Evolutionary conservation across 192 early-diverging fungal species (phyloP).

Genomic region (Backusella parvicylindrica): DNA sequence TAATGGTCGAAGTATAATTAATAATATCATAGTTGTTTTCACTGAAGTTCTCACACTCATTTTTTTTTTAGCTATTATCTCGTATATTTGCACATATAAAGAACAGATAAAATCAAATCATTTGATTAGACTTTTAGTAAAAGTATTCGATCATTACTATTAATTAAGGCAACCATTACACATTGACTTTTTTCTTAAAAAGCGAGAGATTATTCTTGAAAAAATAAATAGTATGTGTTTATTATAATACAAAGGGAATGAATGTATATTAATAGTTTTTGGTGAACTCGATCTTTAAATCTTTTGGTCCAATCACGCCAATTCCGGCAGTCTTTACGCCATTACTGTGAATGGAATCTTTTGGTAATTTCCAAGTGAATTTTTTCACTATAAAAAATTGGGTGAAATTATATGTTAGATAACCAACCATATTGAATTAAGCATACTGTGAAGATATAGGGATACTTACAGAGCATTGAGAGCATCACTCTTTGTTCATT

Average conservation of each 20-base stretch:
- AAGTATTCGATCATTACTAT: too few relatives aligned
- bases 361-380: constrained; percentile 17
- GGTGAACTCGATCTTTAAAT: too few relatives aligned
- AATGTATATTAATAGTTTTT: neutral
- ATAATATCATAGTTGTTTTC: too few relatives aligned
- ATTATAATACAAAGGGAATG: neutral
- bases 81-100: neutral
- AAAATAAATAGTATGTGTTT: neutral
- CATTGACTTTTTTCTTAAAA: too few relatives aligned
- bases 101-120: neutral
- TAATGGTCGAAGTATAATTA: too few relatives aligned
- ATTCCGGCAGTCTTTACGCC: too few relatives aligned
- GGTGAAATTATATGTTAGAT: neutral
- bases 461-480: constrained; percentile 40
- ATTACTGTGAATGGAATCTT: constrained; percentile 6
- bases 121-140: too few relatives aligned
- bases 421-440: neutral
- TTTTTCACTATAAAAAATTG: constrained; percentile 20
- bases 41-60: too few relatives aligned
- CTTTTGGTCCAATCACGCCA: too few relatives aligned
- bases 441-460: neutral
- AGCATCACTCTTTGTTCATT: constrained; percentile 54
- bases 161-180: too few relatives aligned
- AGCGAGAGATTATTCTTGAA: too few relatives aligned
- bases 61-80: neutral